Conservation (phyloP, 148 eudicot genomes). For the Selenicereus undatus region DNA sequence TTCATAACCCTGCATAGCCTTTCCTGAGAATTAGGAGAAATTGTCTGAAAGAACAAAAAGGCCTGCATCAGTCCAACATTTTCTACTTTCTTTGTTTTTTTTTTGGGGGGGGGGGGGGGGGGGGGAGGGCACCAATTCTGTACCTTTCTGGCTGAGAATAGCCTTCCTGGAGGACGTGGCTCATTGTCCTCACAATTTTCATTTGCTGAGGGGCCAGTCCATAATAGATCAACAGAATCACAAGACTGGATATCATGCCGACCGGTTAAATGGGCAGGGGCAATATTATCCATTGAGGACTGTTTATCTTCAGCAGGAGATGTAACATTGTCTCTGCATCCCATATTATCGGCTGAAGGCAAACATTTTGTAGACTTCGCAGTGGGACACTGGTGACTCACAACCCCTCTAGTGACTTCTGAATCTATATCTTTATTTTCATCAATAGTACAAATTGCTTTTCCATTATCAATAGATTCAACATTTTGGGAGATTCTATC, state of each 20-base stretch:
- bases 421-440: conserved; percentile 3
- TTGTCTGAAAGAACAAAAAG: conserved; percentile 43
- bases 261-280: conserved; percentile 17
- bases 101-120: not conserved
- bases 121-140: not conserved
- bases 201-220: conserved; percentile 24
- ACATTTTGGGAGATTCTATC: not conserved
- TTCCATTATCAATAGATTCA: conserved; percentile 12
- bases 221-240: conserved; percentile 19
- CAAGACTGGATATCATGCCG: conserved; percentile 18
- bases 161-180: conserved; percentile 60
- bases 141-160: conserved; percentile 77
- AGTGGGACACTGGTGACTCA: not conserved
- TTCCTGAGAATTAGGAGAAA: conserved; percentile 81
- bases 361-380: not conserved
- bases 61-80: conserved; percentile 1
- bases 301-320: conserved; percentile 23
- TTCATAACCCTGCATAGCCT: conserved; percentile 61
- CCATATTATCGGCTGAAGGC: conserved; percentile 10
- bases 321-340: conserved; percentile 14
- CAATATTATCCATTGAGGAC: conserved; percentile 7
- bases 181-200: conserved; percentile 18
- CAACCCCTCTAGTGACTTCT: not conserved
- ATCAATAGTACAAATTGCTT: conserved; percentile 8
- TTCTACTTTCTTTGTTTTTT: not conserved